These are phyloP conservation scores for Hippophae rhamnoides DNA, from an alignment of 306 rosid genomes.

Conservation along the genomic window DNA sequence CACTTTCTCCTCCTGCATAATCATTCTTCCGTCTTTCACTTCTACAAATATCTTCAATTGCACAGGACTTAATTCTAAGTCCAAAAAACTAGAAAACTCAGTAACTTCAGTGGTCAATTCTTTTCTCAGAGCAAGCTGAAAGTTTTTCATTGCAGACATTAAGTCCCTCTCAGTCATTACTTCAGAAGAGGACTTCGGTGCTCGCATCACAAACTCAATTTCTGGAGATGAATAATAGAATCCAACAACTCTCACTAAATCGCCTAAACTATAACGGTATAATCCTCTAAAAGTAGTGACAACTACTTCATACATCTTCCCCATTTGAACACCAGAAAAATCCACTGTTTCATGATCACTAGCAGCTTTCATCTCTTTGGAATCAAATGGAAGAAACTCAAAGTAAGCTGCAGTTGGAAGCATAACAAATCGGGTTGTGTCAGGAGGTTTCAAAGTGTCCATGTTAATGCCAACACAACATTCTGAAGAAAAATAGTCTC, in stretches of 20 bases:
- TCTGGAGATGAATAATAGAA: conserved; percentile 43
- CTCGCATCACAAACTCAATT: conserved; percentile 54
- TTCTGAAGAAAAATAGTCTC: conserved; percentile 57
- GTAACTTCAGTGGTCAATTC: conserved; percentile 30
- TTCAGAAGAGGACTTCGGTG: conserved; percentile 38
- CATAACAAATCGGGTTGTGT: conserved; percentile 35
- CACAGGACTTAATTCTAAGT: conserved; percentile 27
- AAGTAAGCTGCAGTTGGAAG: conserved; percentile 63
- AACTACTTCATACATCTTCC: conserved; percentile 66
- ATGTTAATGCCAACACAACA: conserved; percentile 52
- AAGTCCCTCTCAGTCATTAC: conserved; percentile 50
- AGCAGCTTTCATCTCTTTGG: conserved; percentile 19
- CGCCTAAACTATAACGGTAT: conserved; percentile 52
- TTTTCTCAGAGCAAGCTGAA: conserved; percentile 27
- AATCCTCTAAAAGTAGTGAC: conserved; percentile 55
- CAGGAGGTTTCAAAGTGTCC: conserved; percentile 44
- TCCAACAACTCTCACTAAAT: conserved; percentile 52
- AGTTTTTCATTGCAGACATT: conserved; percentile 33
- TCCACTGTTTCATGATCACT: conserved; percentile 33
- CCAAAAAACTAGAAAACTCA: conserved; percentile 47
- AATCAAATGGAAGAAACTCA: conserved; percentile 63
- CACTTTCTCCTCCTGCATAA: conserved; percentile 22
- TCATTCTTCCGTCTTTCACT: conserved; percentile 26
- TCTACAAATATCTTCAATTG: conserved; percentile 43
- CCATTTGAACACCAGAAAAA: conserved; percentile 36